phyloP scores from a whole-genome alignment of 1,139 yeast genomes.

The Candida sp. region DNA sequence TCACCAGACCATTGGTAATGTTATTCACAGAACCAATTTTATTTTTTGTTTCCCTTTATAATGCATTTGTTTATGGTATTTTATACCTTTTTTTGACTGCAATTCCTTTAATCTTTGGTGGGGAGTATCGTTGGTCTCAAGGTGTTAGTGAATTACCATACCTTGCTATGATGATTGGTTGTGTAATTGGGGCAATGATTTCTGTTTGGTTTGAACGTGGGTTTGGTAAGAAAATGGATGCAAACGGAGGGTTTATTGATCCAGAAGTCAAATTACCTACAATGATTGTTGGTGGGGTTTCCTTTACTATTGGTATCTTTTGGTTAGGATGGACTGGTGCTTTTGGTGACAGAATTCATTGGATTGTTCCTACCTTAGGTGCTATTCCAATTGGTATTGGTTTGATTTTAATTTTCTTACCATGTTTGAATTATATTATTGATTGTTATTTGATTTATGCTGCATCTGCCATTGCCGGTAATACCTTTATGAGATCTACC shows the following conservation, averaged over 20 bases:
- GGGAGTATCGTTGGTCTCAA: slow-evolving; percentile 49
- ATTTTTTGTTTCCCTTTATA: slow-evolving; percentile 65
- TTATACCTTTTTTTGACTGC: slow-evolving; percentile 76
- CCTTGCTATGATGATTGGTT: slow-evolving; percentile 59
- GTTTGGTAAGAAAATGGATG: slow-evolving; percentile 20
- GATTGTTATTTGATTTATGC: slow-evolving; percentile 79
- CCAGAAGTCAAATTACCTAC: slow-evolving; percentile 83
- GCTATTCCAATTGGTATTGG: slow-evolving; percentile 76
- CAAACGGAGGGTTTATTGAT: slow-evolving; percentile 55
- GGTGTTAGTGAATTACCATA: slow-evolving; percentile 66
- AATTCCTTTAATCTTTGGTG: slow-evolving; percentile 68
- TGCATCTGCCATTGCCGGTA: slow-evolving; percentile 89
- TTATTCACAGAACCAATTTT: slow-evolving; percentile 71
- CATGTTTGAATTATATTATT: slow-evolving; percentile 75
- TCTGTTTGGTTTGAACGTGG: slow-evolving; percentile 27
- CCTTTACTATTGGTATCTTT: slow-evolving; percentile 73
- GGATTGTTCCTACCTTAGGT: slow-evolving; percentile 83
- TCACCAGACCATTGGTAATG: slow-evolving; percentile 70
- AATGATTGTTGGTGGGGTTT: slow-evolving; percentile 65
- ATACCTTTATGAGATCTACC: slow-evolving; percentile 68
- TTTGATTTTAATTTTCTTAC: slow-evolving; percentile 68
- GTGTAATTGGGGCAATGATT: slow-evolving; percentile 50
- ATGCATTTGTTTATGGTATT: slow-evolving; percentile 83
- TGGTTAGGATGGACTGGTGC: slow-evolving; percentile 89
- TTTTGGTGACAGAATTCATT: slow-evolving; percentile 63